Evolutionary conservation across 1,284 basidiomycete genomes (phyloP), one percentile per base, ranked within the genome.

Genomic region (Limonomyces culmigenus): DNA sequence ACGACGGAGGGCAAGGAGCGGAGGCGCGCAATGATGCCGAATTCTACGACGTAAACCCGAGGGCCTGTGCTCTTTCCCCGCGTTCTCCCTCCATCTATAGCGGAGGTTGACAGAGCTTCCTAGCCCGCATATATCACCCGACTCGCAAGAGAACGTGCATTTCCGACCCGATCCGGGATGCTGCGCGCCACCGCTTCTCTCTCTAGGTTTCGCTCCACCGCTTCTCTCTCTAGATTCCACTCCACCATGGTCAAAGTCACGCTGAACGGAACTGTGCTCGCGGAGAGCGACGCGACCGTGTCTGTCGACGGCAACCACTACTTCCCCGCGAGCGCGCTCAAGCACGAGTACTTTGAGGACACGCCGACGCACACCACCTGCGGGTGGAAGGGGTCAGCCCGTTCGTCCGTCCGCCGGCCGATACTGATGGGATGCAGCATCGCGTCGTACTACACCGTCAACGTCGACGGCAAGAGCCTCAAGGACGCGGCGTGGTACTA

Each of bases 401-500:
- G 23, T 3, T 18, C 8, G 11, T 11, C 15, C 12, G 19, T 19
- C 15, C 10, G 25, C 27, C 30, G 11, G n/a, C 40, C 31, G 21
- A 38, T 20, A 38, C 12, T 12, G 29, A 16, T 25, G 34, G 17
- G 38, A 15, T 25, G 4, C 42, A 78, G 76, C 30, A 59, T 54
- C 1, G 76, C 77, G 2, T 59, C 67, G 2, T 79, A 78, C 45
- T 78, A 76, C 45, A 60, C 67, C 41, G 67, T 59, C 14, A 51
- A 53, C 1, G 51, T 75, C 12, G 54, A 58, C 23, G 72, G 65
- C 27, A 59, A 62, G 18, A 49, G 40, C 0, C 50, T 71, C 10
- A 58, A 62, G 12, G 74, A 80, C 42, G 50, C 71, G 21, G 74
- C 76, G 36, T 79, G 77, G 76, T 74, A 70, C 45, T 78, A 79